Base-by-base conservation (phyloP, 495 filamentous ascomycete genomes). In the Xylaria flabelliformis region DNA sequence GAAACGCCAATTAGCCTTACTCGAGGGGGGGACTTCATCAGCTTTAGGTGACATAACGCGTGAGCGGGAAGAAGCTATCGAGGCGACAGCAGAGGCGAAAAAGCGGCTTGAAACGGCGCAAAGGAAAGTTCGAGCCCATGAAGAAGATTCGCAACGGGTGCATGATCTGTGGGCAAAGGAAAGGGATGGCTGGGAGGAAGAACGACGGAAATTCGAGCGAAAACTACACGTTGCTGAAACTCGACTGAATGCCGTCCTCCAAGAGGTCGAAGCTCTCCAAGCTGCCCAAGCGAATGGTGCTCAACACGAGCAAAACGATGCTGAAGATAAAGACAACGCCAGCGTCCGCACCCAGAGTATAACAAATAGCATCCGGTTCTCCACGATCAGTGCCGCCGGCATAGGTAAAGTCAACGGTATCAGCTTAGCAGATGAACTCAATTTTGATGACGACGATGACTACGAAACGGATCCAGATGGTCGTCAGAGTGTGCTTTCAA, bases 341-440 rank as follows among this genome's bases (percentile, higher is more conserved):
- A 97, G 95, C 78, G 84, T 94, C 46, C 88, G 90, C 62, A 92
- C 91, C 3, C 91, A 91, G 83, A 94, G 92, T 77, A 87, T 92
- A 72, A 88, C 92, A 56, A 94, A 90, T 79, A 91, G 91, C 76
- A 84, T 87, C 72, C 88, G 93, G 42, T 93, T 91, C 77, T 96
- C 94, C 13, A 84, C 90, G 46, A 83, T 91, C 71, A 88, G 90
- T 68, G 85, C 84, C 9, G 83, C 87, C 72, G 88, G 83, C 26
- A 74, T 78, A 4, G 73, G 78, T 12, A 91, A 91, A 76, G 75
- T 83, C 24, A 90, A 90, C 64, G 92, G 92, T 10, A 75, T 94
- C 48, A 96, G 91, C 74, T 82, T 99, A 51, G 96, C 96, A 10
- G 93, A 98, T 74, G 96, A 99, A 84, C 85, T 99, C 71, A 90